Evolutionary conservation across 768 basidiomycete species (phyloP).

Genomic region (Lactarius hengduanensis): DNA sequence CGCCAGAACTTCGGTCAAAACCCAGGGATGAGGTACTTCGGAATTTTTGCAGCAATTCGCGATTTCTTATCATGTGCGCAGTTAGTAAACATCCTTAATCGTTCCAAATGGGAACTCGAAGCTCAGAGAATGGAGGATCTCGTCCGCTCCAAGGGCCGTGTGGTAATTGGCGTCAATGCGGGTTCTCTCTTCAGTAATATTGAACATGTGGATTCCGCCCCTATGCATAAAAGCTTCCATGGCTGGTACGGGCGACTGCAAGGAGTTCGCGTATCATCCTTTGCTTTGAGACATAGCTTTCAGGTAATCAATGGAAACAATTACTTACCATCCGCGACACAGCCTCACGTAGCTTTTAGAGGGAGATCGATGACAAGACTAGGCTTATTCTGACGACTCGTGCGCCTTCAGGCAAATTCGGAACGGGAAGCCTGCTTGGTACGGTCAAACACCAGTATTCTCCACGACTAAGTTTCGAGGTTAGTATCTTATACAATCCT

Average conservation of each 20-base stretch:
- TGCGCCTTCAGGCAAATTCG: constrained; percentile 30
- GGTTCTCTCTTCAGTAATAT: constrained; percentile 46
- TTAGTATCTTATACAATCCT: constrained; percentile 22
- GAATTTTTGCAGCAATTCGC: not conserved
- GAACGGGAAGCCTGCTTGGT: constrained; percentile 45
- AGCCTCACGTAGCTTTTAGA: constrained; percentile 39
- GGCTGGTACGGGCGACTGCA: constrained; percentile 31
- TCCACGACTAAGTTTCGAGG: constrained; percentile 51
- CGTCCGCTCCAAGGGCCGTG: constrained; percentile 46
- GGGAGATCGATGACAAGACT: constrained; percentile 47
- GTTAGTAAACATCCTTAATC: constrained; percentile 47
- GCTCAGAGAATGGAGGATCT: constrained; percentile 40
- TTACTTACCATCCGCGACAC: not conserved
- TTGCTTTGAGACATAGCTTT: constrained; percentile 45
- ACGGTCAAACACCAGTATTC: constrained; percentile 78
- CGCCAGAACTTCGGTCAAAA: constrained; percentile 44
- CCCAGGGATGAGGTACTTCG: constrained; percentile 47
- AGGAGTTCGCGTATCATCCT: constrained; percentile 38
- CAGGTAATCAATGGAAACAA: constrained; percentile 37
- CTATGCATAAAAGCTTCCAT: constrained; percentile 28
- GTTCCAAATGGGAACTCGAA: constrained; percentile 41
- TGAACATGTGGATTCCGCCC: constrained; percentile 11
- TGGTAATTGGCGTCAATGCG: constrained; percentile 49
- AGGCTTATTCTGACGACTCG: constrained; percentile 42
- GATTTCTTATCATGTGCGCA: constrained; percentile 32